A percentile compares a stretch with the other conserved stretches of the same genome.
Conservation (phyloP, 2,329 filamentous ascomycete species). For the Diaporthe velutina region DNA sequence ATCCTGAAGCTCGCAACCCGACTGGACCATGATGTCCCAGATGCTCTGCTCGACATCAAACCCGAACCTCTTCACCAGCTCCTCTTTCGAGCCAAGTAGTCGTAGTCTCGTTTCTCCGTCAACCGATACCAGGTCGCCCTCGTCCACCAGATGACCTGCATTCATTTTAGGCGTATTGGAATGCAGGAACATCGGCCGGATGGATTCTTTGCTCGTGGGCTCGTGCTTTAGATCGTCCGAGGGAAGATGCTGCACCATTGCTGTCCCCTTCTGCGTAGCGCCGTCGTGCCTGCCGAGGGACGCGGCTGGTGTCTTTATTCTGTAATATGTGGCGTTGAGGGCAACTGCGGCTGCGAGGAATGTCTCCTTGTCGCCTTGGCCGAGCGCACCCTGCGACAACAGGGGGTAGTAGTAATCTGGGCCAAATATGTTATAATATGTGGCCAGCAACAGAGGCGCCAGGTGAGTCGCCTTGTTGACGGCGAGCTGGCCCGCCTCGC, state of each 20-base stretch:
- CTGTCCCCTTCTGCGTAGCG: constrained; percentile 43
- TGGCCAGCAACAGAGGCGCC: constrained; percentile 60
- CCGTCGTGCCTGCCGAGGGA: constrained; percentile 50
- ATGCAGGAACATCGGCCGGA: constrained; percentile 51
- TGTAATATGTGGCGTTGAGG: constrained; percentile 55
- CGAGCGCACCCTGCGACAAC: constrained; percentile 56
- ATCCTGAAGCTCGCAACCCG: constrained; percentile 46
- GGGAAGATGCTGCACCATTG: constrained; percentile 50
- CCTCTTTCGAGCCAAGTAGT: constrained; percentile 47
- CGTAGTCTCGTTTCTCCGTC: constrained; percentile 44
- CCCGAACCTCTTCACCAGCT: constrained; percentile 44
- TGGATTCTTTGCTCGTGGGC: constrained; percentile 9
- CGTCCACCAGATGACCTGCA: constrained; percentile 44
- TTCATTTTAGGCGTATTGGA: constrained; percentile 54
- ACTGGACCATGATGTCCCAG: constrained; percentile 49
- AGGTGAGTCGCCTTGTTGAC: constrained; percentile 62
- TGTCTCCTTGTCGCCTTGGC: constrained; percentile 63
- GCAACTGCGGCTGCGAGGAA: constrained; percentile 59
- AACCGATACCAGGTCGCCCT: constrained; percentile 40
- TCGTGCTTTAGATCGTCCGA: constrained; percentile 45
- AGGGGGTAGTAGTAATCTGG: constrained; percentile 64
- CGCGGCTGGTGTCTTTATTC: constrained; percentile 50
- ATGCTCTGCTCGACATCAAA: constrained; percentile 51
- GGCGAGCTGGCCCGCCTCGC: constrained; percentile 62
- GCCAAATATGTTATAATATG: constrained; percentile 69